Percentiles rank a stretch among this genome's conserved stretches.
phyloP scores from a whole-genome alignment of 306 rosid genomes.

The Hippophae gyantsensis region DNA sequence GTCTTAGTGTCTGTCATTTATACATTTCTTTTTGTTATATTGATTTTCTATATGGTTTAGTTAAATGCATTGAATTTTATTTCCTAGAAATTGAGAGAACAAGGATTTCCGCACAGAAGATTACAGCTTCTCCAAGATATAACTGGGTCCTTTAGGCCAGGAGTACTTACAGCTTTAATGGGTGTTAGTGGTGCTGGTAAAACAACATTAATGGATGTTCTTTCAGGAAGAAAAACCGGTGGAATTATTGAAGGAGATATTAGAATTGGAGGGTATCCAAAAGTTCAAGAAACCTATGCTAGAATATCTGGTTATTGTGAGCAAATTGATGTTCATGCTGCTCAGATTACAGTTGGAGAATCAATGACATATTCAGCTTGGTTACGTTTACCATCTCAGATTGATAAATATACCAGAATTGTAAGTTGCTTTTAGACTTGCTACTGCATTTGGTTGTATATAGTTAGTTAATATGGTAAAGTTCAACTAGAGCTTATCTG shows the following conservation, averaged over 20 bases:
- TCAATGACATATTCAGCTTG: slow-evolving; percentile 50
- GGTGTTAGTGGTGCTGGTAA: slow-evolving; percentile 64
- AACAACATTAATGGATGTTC: slow-evolving; percentile 61
- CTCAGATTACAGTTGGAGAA: slow-evolving; percentile 39
- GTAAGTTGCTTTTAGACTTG: slow-evolving; percentile 6
- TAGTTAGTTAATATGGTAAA: not conserved
- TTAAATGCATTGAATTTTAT: not conserved
- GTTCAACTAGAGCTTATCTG: not conserved
- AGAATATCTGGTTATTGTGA: slow-evolving; percentile 54
- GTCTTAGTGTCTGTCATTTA: too few relatives aligned
- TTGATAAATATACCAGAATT: slow-evolving; percentile 14
- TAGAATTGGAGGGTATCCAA: slow-evolving; percentile 42
- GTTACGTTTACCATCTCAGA: slow-evolving; percentile 46
- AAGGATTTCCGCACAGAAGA: slow-evolving; percentile 12
- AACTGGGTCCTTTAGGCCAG: slow-evolving; percentile 40
- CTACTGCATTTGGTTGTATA: not conserved
- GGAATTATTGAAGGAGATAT: slow-evolving; percentile 46
- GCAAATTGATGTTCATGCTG: slow-evolving; percentile 53
- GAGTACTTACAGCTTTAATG: slow-evolving; percentile 49
- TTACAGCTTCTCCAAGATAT: slow-evolving; percentile 29
- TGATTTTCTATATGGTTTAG: too few relatives aligned
- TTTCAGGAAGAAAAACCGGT: slow-evolving; percentile 53
- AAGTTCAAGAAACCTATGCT: slow-evolving; percentile 45
- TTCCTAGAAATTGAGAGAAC: slow-evolving; percentile 19
- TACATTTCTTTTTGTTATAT: too few relatives aligned